These are phyloP conservation scores for Naumovozyma baii DNA, from an alignment of 805 yeast species.

Conservation along the genomic window DNA sequence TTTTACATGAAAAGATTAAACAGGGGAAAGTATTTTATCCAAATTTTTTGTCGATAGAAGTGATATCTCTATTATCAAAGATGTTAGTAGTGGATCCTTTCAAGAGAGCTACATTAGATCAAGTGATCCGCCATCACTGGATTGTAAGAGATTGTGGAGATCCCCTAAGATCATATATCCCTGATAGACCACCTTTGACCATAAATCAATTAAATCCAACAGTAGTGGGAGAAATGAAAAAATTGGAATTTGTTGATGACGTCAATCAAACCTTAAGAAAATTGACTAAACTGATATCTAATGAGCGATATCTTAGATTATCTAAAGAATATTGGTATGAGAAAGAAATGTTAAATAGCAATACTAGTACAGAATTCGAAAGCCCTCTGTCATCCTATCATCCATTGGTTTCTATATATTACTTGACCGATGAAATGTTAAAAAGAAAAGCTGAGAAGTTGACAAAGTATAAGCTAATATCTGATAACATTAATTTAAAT, in stretches of 20 bases:
- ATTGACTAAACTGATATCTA: constrained; percentile 47
- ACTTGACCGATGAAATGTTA: constrained; percentile 75
- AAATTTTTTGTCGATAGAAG: constrained; percentile 61
- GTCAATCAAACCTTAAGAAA: constrained; percentile 46
- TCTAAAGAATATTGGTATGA: constrained; percentile 19
- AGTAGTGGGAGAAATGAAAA: constrained; percentile 65
- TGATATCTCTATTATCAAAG: constrained; percentile 64
- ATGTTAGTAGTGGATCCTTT: constrained; percentile 88
- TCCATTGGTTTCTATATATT: constrained; percentile 80
- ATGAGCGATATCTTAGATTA: constrained; percentile 44
- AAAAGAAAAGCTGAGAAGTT: constrained; percentile 25
- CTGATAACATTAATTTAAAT: background rate
- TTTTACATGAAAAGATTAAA: constrained; percentile 86
- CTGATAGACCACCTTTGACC: constrained; percentile 60
- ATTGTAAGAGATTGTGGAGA: constrained; percentile 76
- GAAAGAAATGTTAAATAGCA: constrained; percentile 2
- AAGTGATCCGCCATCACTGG: constrained; percentile 87
- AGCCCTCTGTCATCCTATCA: constrained; percentile 85
- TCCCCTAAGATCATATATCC: constrained; percentile 55
- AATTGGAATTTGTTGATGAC: constrained; percentile 61
- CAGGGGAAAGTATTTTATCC: constrained; percentile 90
- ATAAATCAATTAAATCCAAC: constrained; percentile 33
- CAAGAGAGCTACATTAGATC: constrained; percentile 67
- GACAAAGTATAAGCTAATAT: background rate
- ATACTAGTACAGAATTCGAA: constrained; percentile 17